A percentile compares a stretch with the other conserved stretches of the same genome.
phyloP scores from a whole-genome alignment of 306 rosid genomes.

The Castanospermum australe region DNA sequence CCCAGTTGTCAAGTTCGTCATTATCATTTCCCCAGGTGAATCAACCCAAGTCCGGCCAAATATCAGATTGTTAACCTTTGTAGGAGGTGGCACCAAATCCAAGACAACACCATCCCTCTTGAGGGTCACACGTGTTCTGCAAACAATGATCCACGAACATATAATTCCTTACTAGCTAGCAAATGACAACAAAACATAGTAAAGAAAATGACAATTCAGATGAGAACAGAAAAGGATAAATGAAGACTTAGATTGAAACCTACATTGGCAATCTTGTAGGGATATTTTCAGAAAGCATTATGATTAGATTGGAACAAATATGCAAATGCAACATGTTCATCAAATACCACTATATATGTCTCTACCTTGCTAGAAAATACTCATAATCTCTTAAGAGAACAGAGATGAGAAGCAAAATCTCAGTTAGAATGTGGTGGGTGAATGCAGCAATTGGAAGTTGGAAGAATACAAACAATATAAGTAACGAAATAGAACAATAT shows the following conservation, averaged over 20 bases:
- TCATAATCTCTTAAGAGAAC: slow-evolving; percentile 5
- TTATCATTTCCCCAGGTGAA: slow-evolving; percentile 91
- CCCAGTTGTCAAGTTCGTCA: slow-evolving; percentile 81
- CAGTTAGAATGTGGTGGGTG: background rate
- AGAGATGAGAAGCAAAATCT: slow-evolving; percentile 16
- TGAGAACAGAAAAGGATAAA: slow-evolving; percentile 2
- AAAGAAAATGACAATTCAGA: background rate
- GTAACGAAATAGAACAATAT: background rate
- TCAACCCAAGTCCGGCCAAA: slow-evolving; percentile 96
- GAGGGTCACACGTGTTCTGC: slow-evolving; percentile 82
- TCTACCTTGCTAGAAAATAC: slow-evolving; percentile 12
- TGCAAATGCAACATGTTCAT: background rate
- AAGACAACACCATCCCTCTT: slow-evolving; percentile 77
- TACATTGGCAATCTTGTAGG: slow-evolving; percentile 2
- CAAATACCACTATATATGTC: background rate
- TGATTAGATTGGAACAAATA: slow-evolving; percentile 13
- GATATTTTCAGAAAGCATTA: slow-evolving; percentile 22
- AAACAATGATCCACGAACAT: slow-evolving; percentile 27
- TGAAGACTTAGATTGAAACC: slow-evolving; percentile 13
- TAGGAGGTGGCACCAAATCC: slow-evolving; percentile 92
- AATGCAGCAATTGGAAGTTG: slow-evolving; percentile 19
- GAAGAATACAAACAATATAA: slow-evolving; percentile 1
- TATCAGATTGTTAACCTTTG: slow-evolving; percentile 90
- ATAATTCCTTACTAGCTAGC: slow-evolving; percentile 3
- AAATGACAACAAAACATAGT: slow-evolving; percentile 7